Base-by-base conservation (phyloP, 1,284 basidiomycete species). In the Volvariella surrecta region DNA sequence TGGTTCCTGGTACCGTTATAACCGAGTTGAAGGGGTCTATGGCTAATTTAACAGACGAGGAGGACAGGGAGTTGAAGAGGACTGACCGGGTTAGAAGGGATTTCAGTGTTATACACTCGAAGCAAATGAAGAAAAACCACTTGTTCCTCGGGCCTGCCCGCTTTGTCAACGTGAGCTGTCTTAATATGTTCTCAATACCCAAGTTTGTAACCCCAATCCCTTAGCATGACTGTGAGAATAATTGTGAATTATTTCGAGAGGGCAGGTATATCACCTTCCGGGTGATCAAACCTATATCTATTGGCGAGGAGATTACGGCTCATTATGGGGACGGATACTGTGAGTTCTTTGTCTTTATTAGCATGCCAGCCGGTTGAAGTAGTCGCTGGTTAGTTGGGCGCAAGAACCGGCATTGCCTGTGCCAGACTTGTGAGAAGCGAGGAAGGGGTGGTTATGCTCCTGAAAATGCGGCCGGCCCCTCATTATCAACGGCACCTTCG, bases 201-300 rank as follows among this genome's bases (percentile, higher is more conserved):
- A 40, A 60, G 50, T 46, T 45, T 50, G 55, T 48, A 35, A 50
- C 51, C 47, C 48, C 15, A 7, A 8, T 15, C n/a, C 34, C n/a
- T 15, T 60, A 91, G 86, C 90, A 94, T 58, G 91, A 94, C 59
- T 94, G 91, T 62, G 78, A 89, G 47, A 87, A 92, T 53, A 93
- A 94, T 58, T 86, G 83, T 46, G 86, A 92, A 54, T 74, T 93
- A 43, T 87, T 91, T 58, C 82, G 89, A 42, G 81, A 87, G 62
- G 90, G 89, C 31, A 75, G 79, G 55, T 89, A 89, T 58, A 92
- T 95, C 64, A 86, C 87, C 19, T 95, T 95, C 66, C 81, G 88
- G 40, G 85, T 87, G 45, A 70, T 91, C 57, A 80, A 81, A 58
- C 76, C 82, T 43, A 92, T 95, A 55, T 67, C 71, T 30, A 66